phyloP scores from a whole-genome alignment of 148 eudicot species.

The Silene conica region DNA sequence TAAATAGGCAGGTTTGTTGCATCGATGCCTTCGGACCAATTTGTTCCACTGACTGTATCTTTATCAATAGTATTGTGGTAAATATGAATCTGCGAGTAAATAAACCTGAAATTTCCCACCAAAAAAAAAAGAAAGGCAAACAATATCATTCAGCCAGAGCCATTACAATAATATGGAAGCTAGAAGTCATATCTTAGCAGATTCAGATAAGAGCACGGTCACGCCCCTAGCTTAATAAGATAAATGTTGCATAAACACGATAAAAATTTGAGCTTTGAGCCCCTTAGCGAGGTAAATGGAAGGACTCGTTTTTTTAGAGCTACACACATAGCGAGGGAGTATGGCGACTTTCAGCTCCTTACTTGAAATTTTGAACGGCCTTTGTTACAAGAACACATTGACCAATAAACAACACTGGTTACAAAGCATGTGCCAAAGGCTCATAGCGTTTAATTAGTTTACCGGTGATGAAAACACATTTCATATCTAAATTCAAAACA shows the following conservation, averaged over 20 bases:
- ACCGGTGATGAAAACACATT: background rate
- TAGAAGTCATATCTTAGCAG: background rate
- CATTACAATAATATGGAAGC: background rate
- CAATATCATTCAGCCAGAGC: background rate
- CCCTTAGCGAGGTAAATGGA: too few relatives aligned
- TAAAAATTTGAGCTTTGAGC: background rate
- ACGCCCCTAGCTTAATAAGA: background rate
- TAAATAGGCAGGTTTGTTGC: constrained; percentile 32
- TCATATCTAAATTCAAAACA: background rate
- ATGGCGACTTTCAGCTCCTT: too few relatives aligned
- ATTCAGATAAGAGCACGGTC: background rate
- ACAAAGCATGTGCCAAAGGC: background rate
- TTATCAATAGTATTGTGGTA: constrained; percentile 15
- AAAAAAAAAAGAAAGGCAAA: constrained; percentile 3
- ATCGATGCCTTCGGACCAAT: constrained; percentile 27
- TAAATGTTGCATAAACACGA: background rate
- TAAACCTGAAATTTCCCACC: constrained; percentile 48
- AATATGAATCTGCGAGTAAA: constrained; percentile 56
- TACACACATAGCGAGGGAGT: too few relatives aligned
- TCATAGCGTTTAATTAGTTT: background rate
- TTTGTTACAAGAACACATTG: too few relatives aligned
- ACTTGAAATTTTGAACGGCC: too few relatives aligned
- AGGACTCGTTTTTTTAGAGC: too few relatives aligned
- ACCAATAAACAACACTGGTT: too few relatives aligned
- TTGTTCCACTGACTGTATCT: constrained; percentile 20